Percentiles rank a stretch among this genome's conserved stretches.
These are phyloP conservation scores for Lathyrus oleraceus DNA, from an alignment of 306 rosid genomes.

Conservation along the genomic window DNA sequence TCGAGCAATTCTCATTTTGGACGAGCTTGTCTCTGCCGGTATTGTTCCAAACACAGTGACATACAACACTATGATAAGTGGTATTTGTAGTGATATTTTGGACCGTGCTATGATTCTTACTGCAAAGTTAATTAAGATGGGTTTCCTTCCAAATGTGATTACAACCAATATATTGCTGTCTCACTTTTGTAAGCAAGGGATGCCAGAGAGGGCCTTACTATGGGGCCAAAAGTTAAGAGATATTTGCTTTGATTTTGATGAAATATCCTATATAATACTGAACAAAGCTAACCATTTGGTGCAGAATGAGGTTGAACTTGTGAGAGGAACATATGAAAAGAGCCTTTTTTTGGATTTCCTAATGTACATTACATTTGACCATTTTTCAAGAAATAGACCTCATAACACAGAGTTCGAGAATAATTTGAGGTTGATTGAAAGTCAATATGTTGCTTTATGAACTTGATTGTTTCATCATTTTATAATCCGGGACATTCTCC, in stretches of 20 bases:
- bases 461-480: slow-evolving; percentile 35
- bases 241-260: slow-evolving; percentile 26
- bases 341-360: slow-evolving; percentile 67
- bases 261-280: slow-evolving; percentile 21
- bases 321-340: slow-evolving; percentile 30
- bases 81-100: slow-evolving; percentile 31
- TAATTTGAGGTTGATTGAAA: slow-evolving; percentile 43
- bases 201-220: slow-evolving; percentile 25
- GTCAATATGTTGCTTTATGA: slow-evolving; percentile 42
- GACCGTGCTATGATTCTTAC: slow-evolving; percentile 30
- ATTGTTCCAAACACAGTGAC: slow-evolving; percentile 31
- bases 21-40: slow-evolving; percentile 32
- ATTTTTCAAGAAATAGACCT: slow-evolving; percentile 52
- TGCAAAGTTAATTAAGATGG: slow-evolving; percentile 29
- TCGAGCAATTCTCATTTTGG: slow-evolving; percentile 21
- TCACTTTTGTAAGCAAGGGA: slow-evolving; percentile 32
- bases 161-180: slow-evolving; percentile 29
- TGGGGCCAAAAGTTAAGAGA: slow-evolving; percentile 29
- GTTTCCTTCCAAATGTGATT: slow-evolving; percentile 27
- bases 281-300: slow-evolving; percentile 18
- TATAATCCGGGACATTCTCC: background rate
- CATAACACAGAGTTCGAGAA: slow-evolving; percentile 38
- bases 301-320: slow-evolving; percentile 29
- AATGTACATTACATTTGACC: slow-evolving; percentile 76
- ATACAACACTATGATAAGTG: slow-evolving; percentile 21